These are phyloP conservation scores for Raffaelea albimanens DNA, from an alignment of 2,329 filamentous ascomycete species.

Conservation along the genomic window DNA sequence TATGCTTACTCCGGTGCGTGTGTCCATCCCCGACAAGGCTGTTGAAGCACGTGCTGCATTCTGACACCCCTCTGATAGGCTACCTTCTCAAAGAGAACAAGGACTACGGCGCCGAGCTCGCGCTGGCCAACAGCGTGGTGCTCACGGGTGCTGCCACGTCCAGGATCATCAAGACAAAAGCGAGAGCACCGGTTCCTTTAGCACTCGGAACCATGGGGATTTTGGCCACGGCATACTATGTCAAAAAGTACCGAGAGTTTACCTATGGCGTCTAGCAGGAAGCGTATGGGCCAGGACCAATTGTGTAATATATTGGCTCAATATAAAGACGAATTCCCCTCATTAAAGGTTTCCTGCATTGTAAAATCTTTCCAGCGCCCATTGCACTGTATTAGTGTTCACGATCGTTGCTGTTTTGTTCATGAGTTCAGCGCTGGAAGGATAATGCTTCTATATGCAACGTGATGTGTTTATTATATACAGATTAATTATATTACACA, in stretches of 20 bases:
- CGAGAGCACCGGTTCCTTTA: background rate
- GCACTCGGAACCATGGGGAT: conserved; percentile 1
- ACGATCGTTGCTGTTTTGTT: no score
- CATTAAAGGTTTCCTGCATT: no score
- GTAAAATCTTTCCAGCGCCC: no score
- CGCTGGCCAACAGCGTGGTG: conserved; percentile 3
- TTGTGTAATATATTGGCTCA: no score
- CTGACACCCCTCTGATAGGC: background rate
- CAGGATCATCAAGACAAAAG: conserved; percentile 3
- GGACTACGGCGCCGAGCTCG: conserved; percentile 4
- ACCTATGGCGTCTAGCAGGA: conserved; percentile 6
- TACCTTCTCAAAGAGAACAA: conserved; percentile 4
- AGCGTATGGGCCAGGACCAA: no score
- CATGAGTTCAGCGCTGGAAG: no score
- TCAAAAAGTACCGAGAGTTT: conserved; percentile 5
- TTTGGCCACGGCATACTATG: conserved; percentile 1
- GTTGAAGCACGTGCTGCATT: background rate
- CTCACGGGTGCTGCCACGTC: conserved; percentile 2
- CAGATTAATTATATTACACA: no score
- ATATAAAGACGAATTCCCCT: no score
- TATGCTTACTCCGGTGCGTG: conserved; percentile 2
- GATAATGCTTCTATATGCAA: no score
- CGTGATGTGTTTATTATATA: no score
- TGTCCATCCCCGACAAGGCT: no score
- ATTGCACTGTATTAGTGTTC: no score